Base-by-base conservation (phyloP, 495 filamentous ascomycete species). In the Aspergillus nanangensis region DNA sequence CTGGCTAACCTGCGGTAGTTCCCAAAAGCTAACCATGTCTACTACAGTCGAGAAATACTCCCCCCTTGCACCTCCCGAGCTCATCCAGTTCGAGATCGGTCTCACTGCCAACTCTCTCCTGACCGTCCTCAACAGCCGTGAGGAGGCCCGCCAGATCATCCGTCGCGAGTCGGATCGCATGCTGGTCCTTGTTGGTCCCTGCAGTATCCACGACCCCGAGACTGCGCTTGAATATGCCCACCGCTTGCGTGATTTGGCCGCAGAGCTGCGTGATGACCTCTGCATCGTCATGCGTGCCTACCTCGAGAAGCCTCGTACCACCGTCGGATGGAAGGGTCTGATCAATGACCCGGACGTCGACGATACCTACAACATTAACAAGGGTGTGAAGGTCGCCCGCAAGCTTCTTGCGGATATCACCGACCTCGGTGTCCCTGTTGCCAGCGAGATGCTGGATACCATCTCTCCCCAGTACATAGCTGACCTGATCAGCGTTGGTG, bases 321-420 rank as follows among this genome's bases (percentile, higher is more conserved):
- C 90, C 1, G 88, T 95, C 19, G 90, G 90, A 48, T 95, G 90
- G 90, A 95, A 95, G 67, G 90, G 90, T 20, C 76, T 95, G 50
- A 93, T 95, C 69, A 95, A 95, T 63, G 90, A 95, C 58, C 90
- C 90, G 2, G 89, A 95, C 53, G 92, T 95, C 64, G 86, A 95
- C 62, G 80, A 90, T 64, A 85, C 81, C 59, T 95, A 83, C 82
- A 77, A 91, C 72, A 95, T 95, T 75, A 95, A 95, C 78, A 95
- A 95, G 74, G 90, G 90, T 5, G 76, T 95, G 36, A 78, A 87
- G 14, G 77, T 90, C 33, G 84, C 81, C 18, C 65, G 90, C 35
- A 77, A 90, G 66, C 71, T 95, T 51, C 94, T 92, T 76, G 74
- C 79, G 50, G 83, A 94, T 53, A 71, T 95, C 41, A 94, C 88